Conservation (phyloP, 257 asterid genomes). For the Dorcoceras hygrometricum region DNA sequence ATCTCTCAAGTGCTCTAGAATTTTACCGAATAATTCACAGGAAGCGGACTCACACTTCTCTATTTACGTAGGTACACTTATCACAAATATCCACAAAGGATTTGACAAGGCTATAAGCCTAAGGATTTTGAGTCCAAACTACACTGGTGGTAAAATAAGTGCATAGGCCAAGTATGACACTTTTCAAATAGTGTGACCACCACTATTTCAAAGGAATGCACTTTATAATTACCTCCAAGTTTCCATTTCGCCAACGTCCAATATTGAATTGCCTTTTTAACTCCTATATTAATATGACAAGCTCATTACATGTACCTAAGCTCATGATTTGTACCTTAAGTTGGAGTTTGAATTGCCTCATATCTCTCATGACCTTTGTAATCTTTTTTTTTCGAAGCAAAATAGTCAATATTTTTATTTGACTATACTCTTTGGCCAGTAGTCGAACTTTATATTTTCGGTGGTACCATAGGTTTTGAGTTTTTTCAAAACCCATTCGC, state of each 20-base stretch:
- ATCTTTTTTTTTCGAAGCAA: too few relatives aligned
- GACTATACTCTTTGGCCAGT: too few relatives aligned
- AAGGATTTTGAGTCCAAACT: neutral
- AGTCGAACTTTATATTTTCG: too few relatives aligned
- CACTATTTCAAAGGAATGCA: neutral
- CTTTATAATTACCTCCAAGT: too few relatives aligned
- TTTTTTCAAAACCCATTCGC: too few relatives aligned
- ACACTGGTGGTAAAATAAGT: neutral
- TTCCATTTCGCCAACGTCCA: neutral
- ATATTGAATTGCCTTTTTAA: neutral
- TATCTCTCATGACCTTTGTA: too few relatives aligned
- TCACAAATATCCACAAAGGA: neutral
- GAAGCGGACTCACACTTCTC: conserved; percentile 13
- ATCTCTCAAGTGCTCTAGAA: too few relatives aligned
- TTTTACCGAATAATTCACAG: neutral
- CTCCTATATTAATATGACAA: neutral
- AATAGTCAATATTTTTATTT: too few relatives aligned
- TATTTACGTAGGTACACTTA: conserved; percentile 1
- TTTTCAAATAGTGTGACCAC: neutral
- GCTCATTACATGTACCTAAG: too few relatives aligned
- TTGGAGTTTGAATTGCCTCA: too few relatives aligned
- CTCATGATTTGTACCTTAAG: too few relatives aligned
- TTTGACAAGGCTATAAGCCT: neutral
- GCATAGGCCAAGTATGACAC: neutral
- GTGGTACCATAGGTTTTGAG: too few relatives aligned